A percentile compares a stretch with the other conserved stretches of the same genome.
phyloP scores from a whole-genome alignment of 2,329 filamentous ascomycete genomes.

The Cercospora zeina region DNA sequence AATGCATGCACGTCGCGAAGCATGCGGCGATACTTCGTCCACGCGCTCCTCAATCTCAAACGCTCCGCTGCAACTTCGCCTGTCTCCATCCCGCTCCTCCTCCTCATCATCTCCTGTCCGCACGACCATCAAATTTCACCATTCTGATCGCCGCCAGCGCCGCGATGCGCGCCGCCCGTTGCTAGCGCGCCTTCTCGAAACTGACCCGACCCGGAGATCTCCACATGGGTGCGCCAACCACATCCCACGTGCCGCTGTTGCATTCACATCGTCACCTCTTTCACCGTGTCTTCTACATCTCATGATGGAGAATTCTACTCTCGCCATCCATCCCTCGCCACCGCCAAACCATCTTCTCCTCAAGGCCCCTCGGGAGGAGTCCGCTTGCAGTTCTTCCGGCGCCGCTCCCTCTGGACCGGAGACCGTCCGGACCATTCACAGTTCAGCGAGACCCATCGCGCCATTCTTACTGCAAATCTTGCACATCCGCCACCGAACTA shows the following conservation, averaged over 20 bases:
- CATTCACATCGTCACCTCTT: background rate
- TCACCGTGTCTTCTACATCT: background rate
- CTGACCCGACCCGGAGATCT: conserved; percentile 9
- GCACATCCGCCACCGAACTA: background rate
- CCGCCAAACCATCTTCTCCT: background rate
- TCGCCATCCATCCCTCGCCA: background rate
- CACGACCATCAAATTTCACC: conserved; percentile 14
- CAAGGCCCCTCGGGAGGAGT: background rate
- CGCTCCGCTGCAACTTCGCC: background rate
- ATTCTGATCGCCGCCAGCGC: conserved; percentile 16
- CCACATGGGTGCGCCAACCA: conserved; percentile 8
- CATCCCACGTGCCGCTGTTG: background rate
- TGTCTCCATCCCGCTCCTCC: background rate
- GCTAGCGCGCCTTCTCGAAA: background rate
- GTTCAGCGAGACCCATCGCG: background rate
- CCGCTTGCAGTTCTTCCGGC: background rate
- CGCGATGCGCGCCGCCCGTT: conserved; percentile 1
- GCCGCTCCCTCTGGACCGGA: conserved; percentile 1
- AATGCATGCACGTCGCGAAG: conserved; percentile 5
- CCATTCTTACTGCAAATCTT: background rate
- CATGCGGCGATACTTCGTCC: conserved; percentile 13
- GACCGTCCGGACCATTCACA: background rate
- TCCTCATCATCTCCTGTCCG: background rate
- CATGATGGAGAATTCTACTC: background rate
- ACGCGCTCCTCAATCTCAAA: conserved; percentile 9